These are phyloP conservation scores for Xerocomus potaroensis DNA, from an alignment of 768 basidiomycete genomes.

Conservation along the genomic window DNA sequence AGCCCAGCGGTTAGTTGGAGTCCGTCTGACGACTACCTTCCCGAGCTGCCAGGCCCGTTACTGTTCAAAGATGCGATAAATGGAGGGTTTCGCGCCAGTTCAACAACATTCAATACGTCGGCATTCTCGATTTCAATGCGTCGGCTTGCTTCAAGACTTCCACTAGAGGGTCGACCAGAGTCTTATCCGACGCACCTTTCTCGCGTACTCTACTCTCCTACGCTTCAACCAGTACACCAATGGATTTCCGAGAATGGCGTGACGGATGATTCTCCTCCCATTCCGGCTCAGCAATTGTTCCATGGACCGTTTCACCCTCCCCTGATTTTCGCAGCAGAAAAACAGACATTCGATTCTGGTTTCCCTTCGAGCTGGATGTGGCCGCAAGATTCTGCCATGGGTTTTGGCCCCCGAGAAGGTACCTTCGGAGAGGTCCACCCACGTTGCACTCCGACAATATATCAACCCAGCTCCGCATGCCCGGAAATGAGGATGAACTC, in stretches of 20 bases:
- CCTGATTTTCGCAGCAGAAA: conserved; percentile 17
- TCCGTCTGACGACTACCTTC: conserved; percentile 9
- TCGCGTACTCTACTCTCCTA: conserved; percentile 9
- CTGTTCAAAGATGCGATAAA: conserved; percentile 13
- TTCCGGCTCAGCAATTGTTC: conserved; percentile 29
- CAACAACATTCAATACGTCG: conserved; percentile 11
- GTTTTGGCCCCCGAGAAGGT: conserved; percentile 4
- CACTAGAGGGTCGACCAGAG: conserved; percentile 19
- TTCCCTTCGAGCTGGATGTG: conserved; percentile 15
- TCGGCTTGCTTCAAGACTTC: conserved; percentile 30
- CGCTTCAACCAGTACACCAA: conserved; percentile 15
- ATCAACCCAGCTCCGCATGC: conserved; percentile 6
- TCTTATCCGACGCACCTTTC: conserved; percentile 13
- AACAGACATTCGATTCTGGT: conserved; percentile 1
- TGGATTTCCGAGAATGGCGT: conserved; percentile 11
- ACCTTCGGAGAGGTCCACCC: conserved; percentile 7
- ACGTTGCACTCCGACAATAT: conserved; percentile 4
- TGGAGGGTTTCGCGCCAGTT: conserved; percentile 6
- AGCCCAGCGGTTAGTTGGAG: background rate
- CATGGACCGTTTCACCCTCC: conserved; percentile 26
- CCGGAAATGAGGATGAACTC: conserved; percentile 5
- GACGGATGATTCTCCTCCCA: conserved; percentile 11
- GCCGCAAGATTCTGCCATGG: conserved; percentile 12
- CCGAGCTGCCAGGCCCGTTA: conserved; percentile 11
- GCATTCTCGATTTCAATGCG: conserved; percentile 29